Evolutionary conservation across 2,329 filamentous ascomycete species (phyloP), one percentile per base, ranked within the genome.

Genomic region (Botryosphaeria dothidea): DNA sequence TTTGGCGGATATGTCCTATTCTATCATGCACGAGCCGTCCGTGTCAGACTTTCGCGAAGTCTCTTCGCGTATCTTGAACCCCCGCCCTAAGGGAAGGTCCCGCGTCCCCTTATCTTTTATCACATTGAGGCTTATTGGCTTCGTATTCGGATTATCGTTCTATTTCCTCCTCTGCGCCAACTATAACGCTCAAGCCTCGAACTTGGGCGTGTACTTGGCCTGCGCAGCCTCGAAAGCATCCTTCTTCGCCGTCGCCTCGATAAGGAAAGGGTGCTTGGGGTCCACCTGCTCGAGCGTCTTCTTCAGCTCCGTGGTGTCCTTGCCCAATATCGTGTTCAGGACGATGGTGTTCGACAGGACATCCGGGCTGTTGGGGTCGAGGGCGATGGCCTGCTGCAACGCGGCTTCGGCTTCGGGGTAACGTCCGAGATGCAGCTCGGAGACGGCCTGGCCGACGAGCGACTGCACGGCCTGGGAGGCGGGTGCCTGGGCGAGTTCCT

Each of bases 401-500:
- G 93, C 94, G 19, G 90, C 87, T 79, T 97, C 92, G 0, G 94
- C 92, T 82, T 98, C 95, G 67, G 95, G 92, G 45, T 91, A 81
- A 56, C 95, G 88, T 58, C 93, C 93, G 29, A 98, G 88, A 75
- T 98, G 95, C 62, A 98, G 82, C 78, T 99, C 94, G 25, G 92
- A 90, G 27, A 98, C 88, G 27, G 93, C 94, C 81, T 98, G 95
- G 21, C 92, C 90, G 67, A 97, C 88, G 64, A 97, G 86, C 19
- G 88, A 90, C 70, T 89, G 84, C 61, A 89, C 84, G 17, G 92
- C 92, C 56, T 92, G 89, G 19, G 92, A 93, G 34, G 91, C 88
- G 2, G 93, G 90, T 29, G 92, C 90, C 75, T 96, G 92, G 4
- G 95, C 94, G 56, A 98, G 87, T 79, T 99, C 95, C 80, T 98